phyloP scores from a whole-genome alignment of 495 filamentous ascomycete species.

The Aspergillus coremiiformis region DNA sequence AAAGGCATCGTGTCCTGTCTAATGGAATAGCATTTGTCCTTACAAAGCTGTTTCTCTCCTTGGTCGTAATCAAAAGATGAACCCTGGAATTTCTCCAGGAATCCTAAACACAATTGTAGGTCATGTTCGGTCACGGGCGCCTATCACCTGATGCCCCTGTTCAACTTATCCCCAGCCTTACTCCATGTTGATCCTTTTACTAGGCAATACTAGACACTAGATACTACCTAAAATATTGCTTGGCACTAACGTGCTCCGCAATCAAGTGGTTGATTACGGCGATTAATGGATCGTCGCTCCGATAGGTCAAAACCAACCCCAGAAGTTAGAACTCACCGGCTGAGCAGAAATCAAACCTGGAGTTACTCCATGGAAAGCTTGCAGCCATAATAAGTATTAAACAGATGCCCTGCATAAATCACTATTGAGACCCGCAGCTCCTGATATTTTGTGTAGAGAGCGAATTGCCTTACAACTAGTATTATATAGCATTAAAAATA shows the following conservation, averaged over 20 bases:
- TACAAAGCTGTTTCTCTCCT: background rate
- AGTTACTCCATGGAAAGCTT: background rate
- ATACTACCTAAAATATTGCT: too few species aligned
- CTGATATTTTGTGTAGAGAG: too few species aligned
- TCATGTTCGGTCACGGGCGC: constrained; percentile 7
- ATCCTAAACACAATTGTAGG: background rate
- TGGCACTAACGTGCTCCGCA: too few species aligned
- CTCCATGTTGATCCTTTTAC: background rate
- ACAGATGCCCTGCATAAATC: background rate
- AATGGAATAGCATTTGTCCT: background rate
- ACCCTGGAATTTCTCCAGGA: background rate
- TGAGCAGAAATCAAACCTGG: background rate
- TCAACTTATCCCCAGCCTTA: background rate
- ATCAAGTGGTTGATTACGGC: too few species aligned
- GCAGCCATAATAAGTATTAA: too few species aligned
- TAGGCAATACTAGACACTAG: too few species aligned
- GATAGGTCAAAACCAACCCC: background rate
- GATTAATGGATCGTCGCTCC: background rate
- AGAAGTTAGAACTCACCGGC: background rate
- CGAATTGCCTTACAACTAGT: too few species aligned
- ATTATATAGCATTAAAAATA: too few species aligned
- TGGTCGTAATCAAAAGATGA: too few species aligned
- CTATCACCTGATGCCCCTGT: constrained; percentile 13
- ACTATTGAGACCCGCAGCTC: background rate
- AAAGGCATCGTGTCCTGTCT: background rate